phyloP scores from a whole-genome alignment of 176 grass and related monocot species.

The Ampelocalamus luodianensis region DNA sequence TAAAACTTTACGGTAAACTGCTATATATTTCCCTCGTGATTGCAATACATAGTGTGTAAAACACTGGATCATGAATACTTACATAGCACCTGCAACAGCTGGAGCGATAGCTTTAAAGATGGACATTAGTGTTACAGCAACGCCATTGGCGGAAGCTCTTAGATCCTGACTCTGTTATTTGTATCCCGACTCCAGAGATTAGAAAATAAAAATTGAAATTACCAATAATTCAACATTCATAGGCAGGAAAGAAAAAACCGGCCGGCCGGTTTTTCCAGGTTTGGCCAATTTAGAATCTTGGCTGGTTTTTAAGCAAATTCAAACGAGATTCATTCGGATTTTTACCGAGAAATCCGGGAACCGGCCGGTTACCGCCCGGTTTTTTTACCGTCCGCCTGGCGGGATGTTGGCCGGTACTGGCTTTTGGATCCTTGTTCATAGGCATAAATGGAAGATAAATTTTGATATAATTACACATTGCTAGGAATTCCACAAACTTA shows the following conservation, averaged over 20 bases:
- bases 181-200: conserved; percentile 1
- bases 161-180: conserved; percentile 53
- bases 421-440: too few species aligned
- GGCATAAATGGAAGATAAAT: conserved; percentile 10
- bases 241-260: too few species aligned
- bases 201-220: conserved; percentile 30
- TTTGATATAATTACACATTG: conserved; percentile 28
- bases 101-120: conserved; percentile 66
- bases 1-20: neutral
- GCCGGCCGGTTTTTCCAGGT: too few species aligned
- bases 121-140: conserved; percentile 66
- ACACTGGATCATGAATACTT: conserved; percentile 42
- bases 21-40: neutral
- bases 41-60: neutral
- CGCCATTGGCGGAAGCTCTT: conserved; percentile 68
- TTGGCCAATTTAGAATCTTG: too few species aligned
- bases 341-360: too few species aligned
- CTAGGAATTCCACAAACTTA: conserved; percentile 36
- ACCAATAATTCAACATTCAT: neutral
- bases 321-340: too few species aligned
- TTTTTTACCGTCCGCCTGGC: too few species aligned
- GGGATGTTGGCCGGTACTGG: too few species aligned
- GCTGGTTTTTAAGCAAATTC: too few species aligned
- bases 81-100: conserved; percentile 62
- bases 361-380: too few species aligned